Conservation (phyloP, 2,329 filamentous ascomycete species). For the Anisogramma anomala region DNA sequence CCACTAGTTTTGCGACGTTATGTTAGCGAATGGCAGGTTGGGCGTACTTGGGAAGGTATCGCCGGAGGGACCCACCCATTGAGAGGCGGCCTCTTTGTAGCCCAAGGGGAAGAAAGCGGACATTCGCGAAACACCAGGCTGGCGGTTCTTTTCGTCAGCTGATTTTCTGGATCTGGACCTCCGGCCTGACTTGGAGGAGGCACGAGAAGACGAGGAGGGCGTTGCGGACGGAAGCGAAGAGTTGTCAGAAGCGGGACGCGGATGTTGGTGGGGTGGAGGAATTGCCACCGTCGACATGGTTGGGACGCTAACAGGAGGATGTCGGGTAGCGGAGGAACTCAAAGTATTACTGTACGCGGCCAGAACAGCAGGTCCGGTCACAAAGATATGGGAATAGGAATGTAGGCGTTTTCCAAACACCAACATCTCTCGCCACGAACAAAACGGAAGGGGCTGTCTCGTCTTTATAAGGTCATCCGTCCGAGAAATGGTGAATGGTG, state of each 20-base stretch:
- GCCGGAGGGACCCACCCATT: constrained; percentile 57
- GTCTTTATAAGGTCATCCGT: neutral
- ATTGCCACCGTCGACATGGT: constrained; percentile 22
- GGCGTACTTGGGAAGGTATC: neutral
- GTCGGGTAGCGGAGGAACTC: neutral
- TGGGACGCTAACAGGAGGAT: constrained; percentile 5
- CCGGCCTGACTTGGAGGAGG: constrained; percentile 1
- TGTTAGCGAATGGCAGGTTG: neutral
- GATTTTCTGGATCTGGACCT: constrained; percentile 8
- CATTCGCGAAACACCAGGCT: constrained; percentile 29
- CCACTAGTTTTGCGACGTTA: constrained; percentile 50
- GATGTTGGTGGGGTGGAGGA: constrained; percentile 12
- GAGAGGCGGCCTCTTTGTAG: constrained; percentile 81
- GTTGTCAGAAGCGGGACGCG: constrained; percentile 2
- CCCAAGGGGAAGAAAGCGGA: constrained; percentile 65
- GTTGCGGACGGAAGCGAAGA: constrained; percentile 1
- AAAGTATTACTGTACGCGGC: constrained; percentile 5
- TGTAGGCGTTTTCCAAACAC: neutral
- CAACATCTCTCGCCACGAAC: neutral
- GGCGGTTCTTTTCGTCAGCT: neutral
- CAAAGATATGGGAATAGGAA: neutral
- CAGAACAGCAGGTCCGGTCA: neutral
- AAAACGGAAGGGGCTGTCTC: neutral
- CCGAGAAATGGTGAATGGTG: too few relatives aligned
- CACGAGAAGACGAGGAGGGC: constrained; percentile 5